Evolutionary conservation across 2,329 filamentous ascomycete species (phyloP).

Genomic region (Pyricularia sp.): DNA sequence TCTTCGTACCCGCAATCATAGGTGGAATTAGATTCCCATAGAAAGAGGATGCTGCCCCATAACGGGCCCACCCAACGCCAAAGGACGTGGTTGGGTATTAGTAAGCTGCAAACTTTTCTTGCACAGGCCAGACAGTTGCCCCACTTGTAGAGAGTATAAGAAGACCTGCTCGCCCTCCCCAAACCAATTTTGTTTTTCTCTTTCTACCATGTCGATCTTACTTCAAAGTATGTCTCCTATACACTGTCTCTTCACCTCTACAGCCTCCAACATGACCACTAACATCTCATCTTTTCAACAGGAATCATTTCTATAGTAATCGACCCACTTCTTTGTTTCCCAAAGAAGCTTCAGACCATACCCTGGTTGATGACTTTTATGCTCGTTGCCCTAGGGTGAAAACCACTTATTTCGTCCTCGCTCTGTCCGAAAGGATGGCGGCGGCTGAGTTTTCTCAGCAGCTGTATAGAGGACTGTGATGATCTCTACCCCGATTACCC

Average conservation of each 20-base stretch:
- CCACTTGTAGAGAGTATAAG: not conserved
- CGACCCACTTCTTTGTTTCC: constrained; percentile 80
- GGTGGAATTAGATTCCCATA: not conserved
- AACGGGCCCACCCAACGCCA: no score
- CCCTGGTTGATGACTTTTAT: constrained; percentile 86
- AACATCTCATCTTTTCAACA: not conserved
- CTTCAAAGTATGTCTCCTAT: not conserved
- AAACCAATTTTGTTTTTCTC: not conserved
- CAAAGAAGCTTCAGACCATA: constrained; percentile 87
- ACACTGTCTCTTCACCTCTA: not conserved
- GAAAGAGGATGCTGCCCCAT: not conserved
- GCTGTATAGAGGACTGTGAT: constrained; percentile 84
- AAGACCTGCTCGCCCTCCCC: not conserved
- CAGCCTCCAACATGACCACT: not conserved
- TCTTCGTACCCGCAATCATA: not conserved
- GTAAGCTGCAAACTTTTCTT: not conserved
- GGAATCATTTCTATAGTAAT: constrained; percentile 98
- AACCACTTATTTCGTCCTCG: constrained; percentile 44
- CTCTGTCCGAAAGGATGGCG: constrained; percentile 50
- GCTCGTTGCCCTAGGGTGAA: constrained; percentile 87
- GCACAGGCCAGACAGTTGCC: not conserved
- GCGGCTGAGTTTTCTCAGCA: constrained; percentile 13
- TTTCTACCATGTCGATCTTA: not conserved
- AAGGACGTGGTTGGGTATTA: not conserved
- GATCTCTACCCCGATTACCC: constrained; percentile 66